Base-by-base conservation (phyloP, 768 basidiomycete genomes). In the Suillus lakei region DNA sequence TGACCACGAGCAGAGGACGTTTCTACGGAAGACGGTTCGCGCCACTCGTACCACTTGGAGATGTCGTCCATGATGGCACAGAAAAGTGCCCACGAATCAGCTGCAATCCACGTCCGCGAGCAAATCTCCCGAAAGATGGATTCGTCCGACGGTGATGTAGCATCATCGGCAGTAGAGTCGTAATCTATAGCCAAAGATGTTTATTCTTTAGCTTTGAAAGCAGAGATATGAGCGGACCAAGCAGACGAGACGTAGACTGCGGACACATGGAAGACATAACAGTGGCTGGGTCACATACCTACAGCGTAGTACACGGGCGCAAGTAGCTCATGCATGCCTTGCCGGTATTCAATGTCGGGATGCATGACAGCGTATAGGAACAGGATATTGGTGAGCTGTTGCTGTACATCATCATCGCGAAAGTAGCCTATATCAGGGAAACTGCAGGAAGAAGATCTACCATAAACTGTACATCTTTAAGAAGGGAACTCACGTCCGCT, bases 361-460 rank as follows among this genome's bases (percentile, higher is more conserved):
- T 96, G 88, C 73, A 88, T 85, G 46, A 87, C 83, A 16, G 92
- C 89, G 75, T 91, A 92, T 30, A 99, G 79, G 76, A 96, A 98
- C 12, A 99, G 83, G 23, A 98, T 88, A 70, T 95, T 92, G 0
- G 92, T 93, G 46, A 99, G 81, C 71, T 91, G 87, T 18, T 82
- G 81, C 73, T 97, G 95, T 0, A 96, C 88, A 34, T 88, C 83
- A 28, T 83, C 74, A 28, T 88, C 84, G 32, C 92, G 88, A 77
- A 98, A 99, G 80, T 96, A 99, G 8, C 84, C 83, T 64, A 98
- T 90, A 66, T 99, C 98, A n/a, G 98, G 98, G 74, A 99, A 99
- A 30, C 93, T 97, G 71, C 13, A n/a, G 34, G n/a, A 60, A 54
- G 48, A 32, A 62, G 44, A 41, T 60, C 26, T 50, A 26, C n/a